phyloP scores from a whole-genome alignment of 495 filamentous ascomycete species.

The Daldinia grandis region DNA sequence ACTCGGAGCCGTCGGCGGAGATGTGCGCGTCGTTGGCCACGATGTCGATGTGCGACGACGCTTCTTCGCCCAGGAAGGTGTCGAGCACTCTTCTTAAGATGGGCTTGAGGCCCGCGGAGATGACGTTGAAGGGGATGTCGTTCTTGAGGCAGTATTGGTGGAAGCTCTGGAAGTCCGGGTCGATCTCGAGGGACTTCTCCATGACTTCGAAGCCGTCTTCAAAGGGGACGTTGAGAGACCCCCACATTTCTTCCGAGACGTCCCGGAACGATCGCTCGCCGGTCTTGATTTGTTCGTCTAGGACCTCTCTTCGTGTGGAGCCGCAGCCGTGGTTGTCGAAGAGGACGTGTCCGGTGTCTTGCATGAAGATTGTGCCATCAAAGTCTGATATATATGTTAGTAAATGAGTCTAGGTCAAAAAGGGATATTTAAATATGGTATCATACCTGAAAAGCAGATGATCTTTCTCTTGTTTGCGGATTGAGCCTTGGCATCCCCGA shows the following conservation, averaged over 20 bases:
- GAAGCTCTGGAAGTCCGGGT: slow-evolving; percentile 71
- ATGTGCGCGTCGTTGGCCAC: slow-evolving; percentile 76
- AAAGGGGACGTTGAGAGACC: slow-evolving; percentile 71
- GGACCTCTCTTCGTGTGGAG: slow-evolving; percentile 59
- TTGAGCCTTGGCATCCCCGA: slow-evolving; percentile 38
- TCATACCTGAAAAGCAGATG: slow-evolving; percentile 62
- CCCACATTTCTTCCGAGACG: slow-evolving; percentile 83
- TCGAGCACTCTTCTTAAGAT: slow-evolving; percentile 69
- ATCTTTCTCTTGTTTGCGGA: slow-evolving; percentile 54
- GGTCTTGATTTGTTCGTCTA: slow-evolving; percentile 72
- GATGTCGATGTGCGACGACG: slow-evolving; percentile 65
- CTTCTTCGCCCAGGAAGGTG: slow-evolving; percentile 69
- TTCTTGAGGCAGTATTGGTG: slow-evolving; percentile 71
- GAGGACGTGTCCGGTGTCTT: slow-evolving; percentile 79
- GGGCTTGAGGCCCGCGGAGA: slow-evolving; percentile 75
- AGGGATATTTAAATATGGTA: background rate
- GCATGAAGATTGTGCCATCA: slow-evolving; percentile 81
- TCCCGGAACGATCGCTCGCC: slow-evolving; percentile 76
- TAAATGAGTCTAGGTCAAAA: background rate
- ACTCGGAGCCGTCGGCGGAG: slow-evolving; percentile 63
- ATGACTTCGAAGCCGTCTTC: slow-evolving; percentile 78
- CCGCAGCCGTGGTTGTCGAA: slow-evolving; percentile 76
- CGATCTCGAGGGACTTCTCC: slow-evolving; percentile 69
- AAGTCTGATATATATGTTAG: slow-evolving; percentile 62
- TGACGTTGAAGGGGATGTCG: slow-evolving; percentile 75